Conservation (phyloP, 495 filamentous ascomycete species). For the Articulospora tetracladia region DNA sequence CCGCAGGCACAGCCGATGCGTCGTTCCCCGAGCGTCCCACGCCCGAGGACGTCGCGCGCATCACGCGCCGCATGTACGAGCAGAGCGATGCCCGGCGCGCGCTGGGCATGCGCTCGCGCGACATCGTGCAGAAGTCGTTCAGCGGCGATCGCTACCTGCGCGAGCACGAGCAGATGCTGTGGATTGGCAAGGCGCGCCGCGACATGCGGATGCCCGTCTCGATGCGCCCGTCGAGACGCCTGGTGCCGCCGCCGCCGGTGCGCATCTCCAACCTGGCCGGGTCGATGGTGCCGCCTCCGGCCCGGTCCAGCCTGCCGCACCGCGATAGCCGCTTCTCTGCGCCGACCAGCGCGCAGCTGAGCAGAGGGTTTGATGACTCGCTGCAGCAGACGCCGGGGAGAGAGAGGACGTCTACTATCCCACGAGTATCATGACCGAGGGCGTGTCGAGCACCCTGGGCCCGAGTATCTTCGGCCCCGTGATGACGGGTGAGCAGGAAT, state of each 20-base stretch:
- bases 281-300: not conserved
- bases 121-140: slow-evolving; percentile 59
- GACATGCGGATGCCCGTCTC: not conserved
- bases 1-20: slow-evolving; percentile 28
- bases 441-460: no score
- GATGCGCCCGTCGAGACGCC: not conserved
- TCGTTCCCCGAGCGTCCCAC: slow-evolving; percentile 47
- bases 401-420: no score
- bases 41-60: slow-evolving; percentile 44
- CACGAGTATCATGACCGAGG: not conserved
- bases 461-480: not conserved
- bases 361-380: no score
- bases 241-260: not conserved
- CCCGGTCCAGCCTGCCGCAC: not conserved
- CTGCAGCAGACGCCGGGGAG: no score
- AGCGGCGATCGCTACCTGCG: slow-evolving; percentile 58
- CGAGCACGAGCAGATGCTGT: slow-evolving; percentile 67
- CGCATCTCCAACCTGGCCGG: not conserved
- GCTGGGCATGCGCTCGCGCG: slow-evolving; percentile 56
- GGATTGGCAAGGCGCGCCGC: slow-evolving; percentile 47
- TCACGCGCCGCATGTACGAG: slow-evolving; percentile 58
- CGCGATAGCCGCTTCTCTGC: no score
- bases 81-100: slow-evolving; percentile 53
- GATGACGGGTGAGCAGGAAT: not conserved
- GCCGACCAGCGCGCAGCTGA: no score